Base-by-base conservation (phyloP, 202 grass and related monocot species). In the Panicum virgatum region DNA sequence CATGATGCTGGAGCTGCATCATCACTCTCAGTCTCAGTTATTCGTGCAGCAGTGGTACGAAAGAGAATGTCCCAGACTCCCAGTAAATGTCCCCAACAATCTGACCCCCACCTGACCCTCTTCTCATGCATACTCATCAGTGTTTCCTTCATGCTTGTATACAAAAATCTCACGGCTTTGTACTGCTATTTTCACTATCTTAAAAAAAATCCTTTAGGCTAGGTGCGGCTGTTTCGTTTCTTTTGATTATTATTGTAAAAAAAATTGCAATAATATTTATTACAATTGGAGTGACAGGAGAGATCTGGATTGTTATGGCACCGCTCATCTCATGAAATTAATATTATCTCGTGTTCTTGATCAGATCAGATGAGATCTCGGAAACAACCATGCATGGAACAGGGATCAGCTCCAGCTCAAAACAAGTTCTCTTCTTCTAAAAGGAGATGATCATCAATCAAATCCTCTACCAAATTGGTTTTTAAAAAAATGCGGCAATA, bases 371-470 rank as follows among this genome's bases (percentile, higher is more conserved):
- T 85, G 48, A 83, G 73, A 78, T 84, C 30, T 66, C 36, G 48
- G 78, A 81, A 89, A 74, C 77, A 85, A 20, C 46, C 12, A 43
- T 81, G 72, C 52, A 89, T 77, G 87, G 87, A 70, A 26, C 36
- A 65, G 47, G 61, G 37, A 76, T 62, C 71, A 23, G 52, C n/a
- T 69, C 39, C 58, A 83, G 61, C 57, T 66, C 45, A 65, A 54
- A 77, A 72, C 57, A 72, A 36, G 46, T 47, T 89, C 37, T 62
- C 27, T 76, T 39, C 12, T 79, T 32, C 20, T 32, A 34, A 82
- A 82, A 82, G 13, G 18, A 69, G 78, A 69, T 72, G 73, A 65
- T 73, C 73, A 72, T 86, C 83, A 78, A 78, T 78, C 78, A 78
- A 82, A 82, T 82, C 82, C 27, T 72, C 10, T 62, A 61, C n/a